Conservation (phyloP, 345 rosid species). For the Aquilaria yunnanensis region DNA sequence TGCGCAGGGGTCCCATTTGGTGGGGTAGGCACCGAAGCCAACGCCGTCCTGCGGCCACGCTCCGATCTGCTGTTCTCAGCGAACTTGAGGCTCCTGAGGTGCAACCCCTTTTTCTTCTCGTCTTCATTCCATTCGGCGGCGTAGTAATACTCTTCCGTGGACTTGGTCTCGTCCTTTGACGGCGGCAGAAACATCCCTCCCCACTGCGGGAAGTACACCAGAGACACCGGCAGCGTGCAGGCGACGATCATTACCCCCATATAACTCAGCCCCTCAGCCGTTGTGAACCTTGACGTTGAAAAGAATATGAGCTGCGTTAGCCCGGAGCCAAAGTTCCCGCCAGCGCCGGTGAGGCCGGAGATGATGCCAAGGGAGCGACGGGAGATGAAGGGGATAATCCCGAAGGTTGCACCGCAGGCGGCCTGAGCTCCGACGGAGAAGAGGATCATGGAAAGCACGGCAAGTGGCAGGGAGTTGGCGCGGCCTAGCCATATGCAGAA, state of each 20-base stretch:
- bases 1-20: constrained; percentile 33
- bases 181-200: constrained; percentile 68
- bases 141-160: constrained; percentile 55
- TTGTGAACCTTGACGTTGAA: constrained; percentile 39
- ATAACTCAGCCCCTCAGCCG: constrained; percentile 47
- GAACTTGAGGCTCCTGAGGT: constrained; percentile 57
- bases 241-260: constrained; percentile 72
- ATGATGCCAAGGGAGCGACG: constrained; percentile 72
- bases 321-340: constrained; percentile 81
- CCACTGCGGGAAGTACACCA: constrained; percentile 80
- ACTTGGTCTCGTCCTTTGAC: constrained; percentile 32
- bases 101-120: constrained; percentile 52
- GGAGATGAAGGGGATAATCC: constrained; percentile 67
- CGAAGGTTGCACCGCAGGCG: constrained; percentile 82
- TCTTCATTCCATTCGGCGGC: constrained; percentile 60
- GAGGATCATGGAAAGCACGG: constrained; percentile 64
- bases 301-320: constrained; percentile 68
- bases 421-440: constrained; percentile 80
- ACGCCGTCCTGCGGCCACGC: constrained; percentile 49
- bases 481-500: constrained; percentile 79
- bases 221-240: constrained; percentile 54
- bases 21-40: constrained; percentile 38
- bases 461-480: constrained; percentile 58
- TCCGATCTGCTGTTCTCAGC: constrained; percentile 70
- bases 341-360: constrained; percentile 70